A percentile compares a stretch with the other conserved stretches of the same genome.
These are phyloP conservation scores for Friedmanniomyces endolithicus DNA, from an alignment of 495 filamentous ascomycete genomes.

Conservation along the genomic window DNA sequence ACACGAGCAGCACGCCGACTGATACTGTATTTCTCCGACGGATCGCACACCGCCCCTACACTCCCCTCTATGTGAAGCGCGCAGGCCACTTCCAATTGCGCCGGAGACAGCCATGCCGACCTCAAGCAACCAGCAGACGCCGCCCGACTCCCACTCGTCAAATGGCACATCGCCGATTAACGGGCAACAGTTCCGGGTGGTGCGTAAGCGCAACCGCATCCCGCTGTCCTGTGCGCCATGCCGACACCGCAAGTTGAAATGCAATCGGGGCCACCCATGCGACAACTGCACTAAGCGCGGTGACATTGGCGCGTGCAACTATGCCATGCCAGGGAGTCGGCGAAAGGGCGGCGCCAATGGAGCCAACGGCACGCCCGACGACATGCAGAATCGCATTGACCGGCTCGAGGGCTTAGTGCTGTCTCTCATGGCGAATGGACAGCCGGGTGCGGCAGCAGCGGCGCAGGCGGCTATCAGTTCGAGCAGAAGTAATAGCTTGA, in stretches of 20 bases:
- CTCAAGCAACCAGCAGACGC: slow-evolving; percentile 32
- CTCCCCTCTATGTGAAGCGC: no score
- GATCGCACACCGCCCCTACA: no score
- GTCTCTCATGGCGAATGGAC: slow-evolving; percentile 88
- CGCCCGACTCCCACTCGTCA: slow-evolving; percentile 77
- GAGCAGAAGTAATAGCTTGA: slow-evolving; percentile 37
- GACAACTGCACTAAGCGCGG: slow-evolving; percentile 90
- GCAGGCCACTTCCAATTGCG: background rate
- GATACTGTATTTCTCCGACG: no score
- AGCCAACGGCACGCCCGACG: slow-evolving; percentile 57
- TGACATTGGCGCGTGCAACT: slow-evolving; percentile 75
- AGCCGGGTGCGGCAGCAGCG: slow-evolving; percentile 51
- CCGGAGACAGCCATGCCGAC: slow-evolving; percentile 2
- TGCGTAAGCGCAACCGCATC: slow-evolving; percentile 87
- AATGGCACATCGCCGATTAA: slow-evolving; percentile 63
- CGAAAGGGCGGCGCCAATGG: slow-evolving; percentile 57
- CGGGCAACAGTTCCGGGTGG: slow-evolving; percentile 64
- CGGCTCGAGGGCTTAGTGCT: slow-evolving; percentile 88
- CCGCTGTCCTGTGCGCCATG: slow-evolving; percentile 92
- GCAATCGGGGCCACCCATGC: slow-evolving; percentile 82
- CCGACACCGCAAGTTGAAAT: slow-evolving; percentile 93
- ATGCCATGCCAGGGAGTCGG: slow-evolving; percentile 65
- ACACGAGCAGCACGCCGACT: no score
- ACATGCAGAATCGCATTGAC: slow-evolving; percentile 99
- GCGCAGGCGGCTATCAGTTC: slow-evolving; percentile 51